Percentiles rank a stretch among this genome's conserved stretches.
These are phyloP conservation scores for thale cress (Arabidopsis thaliana) DNA, from an alignment of 345 rosid species.

Conservation along the genomic window TAIR10.1 NC_003076.8:7068501-7069000, in stretches of 20 bases:
- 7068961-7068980: conserved; percentile 1
- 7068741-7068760: background rate
- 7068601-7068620: conserved; percentile 30
- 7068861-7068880: background rate
- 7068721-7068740: background rate
- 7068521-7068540: conserved; percentile 27
- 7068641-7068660: conserved; percentile 20
- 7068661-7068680: background rate
- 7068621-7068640: conserved; percentile 34
- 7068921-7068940: background rate
- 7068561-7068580: conserved; percentile 31
- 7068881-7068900: background rate
- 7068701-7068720: background rate
- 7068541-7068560: conserved; percentile 38
- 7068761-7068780: background rate
- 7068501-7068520: conserved; percentile 38
- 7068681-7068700: background rate
- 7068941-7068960: background rate
- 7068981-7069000: conserved; percentile 31
- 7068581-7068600: background rate
- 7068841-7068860: background rate
- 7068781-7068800: background rate
- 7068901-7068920: background rate
- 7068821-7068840: background rate
- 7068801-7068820: background rate